phyloP scores from a whole-genome alignment of 768 basidiomycete genomes.

The Russula compacta region DNA sequence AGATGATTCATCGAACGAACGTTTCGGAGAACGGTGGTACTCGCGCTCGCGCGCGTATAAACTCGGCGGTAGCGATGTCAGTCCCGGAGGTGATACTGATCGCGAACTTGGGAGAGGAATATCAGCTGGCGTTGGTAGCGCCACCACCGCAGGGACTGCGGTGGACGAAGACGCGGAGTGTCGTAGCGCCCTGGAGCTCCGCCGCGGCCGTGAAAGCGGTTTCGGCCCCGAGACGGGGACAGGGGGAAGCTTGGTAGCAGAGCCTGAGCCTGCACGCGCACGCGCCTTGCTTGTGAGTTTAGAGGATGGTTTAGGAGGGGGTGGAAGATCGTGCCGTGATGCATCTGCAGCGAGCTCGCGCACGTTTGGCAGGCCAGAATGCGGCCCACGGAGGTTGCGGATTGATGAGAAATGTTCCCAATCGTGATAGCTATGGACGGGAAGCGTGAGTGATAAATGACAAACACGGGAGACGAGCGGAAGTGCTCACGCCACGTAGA shows the following conservation, averaged over 20 bases:
- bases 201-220: conserved; percentile 13
- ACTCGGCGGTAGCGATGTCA: conserved; percentile 24
- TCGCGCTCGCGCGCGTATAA: conserved; percentile 25
- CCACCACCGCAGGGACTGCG: background rate
- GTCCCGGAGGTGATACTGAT: conserved; percentile 27
- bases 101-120: conserved; percentile 31
- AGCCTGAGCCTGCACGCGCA: conserved; percentile 9
- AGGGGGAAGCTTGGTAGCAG: conserved; percentile 16
- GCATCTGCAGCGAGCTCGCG: conserved; percentile 37
- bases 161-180: conserved; percentile 5
- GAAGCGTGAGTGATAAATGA: background rate
- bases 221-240: conserved; percentile 14
- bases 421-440: conserved; percentile 61
- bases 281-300: conserved; percentile 24
- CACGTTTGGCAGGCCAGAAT: conserved; percentile 62
- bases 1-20: conserved; percentile 50
- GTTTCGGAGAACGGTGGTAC: conserved; percentile 45
- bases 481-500: conserved; percentile 76
- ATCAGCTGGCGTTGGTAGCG: conserved; percentile 27
- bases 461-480: conserved; percentile 16
- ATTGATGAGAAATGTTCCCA: conserved; percentile 97
- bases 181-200: conserved; percentile 5
- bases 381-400: conserved; percentile 77
- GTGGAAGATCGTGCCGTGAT: conserved; percentile 25
- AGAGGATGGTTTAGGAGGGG: conserved; percentile 23